Base-by-base conservation (phyloP, 2,329 filamentous ascomycete genomes). In the Ascochyta rabiei region DNA sequence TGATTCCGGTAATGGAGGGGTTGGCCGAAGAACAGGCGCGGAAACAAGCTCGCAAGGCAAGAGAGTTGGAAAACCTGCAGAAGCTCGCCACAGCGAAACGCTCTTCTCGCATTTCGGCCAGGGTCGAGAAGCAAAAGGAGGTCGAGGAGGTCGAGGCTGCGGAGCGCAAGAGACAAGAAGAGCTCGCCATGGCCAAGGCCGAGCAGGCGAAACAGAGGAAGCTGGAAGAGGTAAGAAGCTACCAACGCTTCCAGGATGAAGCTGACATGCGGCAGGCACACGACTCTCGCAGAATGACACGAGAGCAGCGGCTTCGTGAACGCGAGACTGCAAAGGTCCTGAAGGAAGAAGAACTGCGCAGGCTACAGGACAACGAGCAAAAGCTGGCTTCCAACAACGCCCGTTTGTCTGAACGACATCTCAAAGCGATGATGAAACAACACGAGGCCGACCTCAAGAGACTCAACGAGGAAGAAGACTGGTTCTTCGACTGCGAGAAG, bases 71-170 rank as follows among this genome's bases (percentile, higher is more conserved):
- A 47, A 91, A 87, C 63, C 76, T 96, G 61, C 88, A 93, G 64
- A 93, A 95, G 72, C 84, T 98, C 77, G 91, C 91, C n/a, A 90
- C 89, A 52, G 93, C 95, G 4, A 99, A 99, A 77, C 83, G 95
- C 59, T 99, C 95, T 0, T 96, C 91, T 67, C 86, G 95, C 59
- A 86, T 99, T 62, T 93, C 93, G 16, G 84, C 84, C 61, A 96
- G 91, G 70, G 80, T 86, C 30, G 92, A 97, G 70, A 88, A 86
- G 60, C 89, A 92, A 68, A 88, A 86, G 63, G 81, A 89, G 57
- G 87, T 93, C 41, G 87, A 91, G 56, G 84, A 89, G 63, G 82
- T 82, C 16, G 85, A 82, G 9, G 89, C 93, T 68, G 89, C 88
- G 40, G 86, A 90, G 63, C 84, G 83, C 49, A 89, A 84, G 76